Conservation (phyloP, 1,284 basidiomycete genomes). For the Puccinia triticina region DNA sequence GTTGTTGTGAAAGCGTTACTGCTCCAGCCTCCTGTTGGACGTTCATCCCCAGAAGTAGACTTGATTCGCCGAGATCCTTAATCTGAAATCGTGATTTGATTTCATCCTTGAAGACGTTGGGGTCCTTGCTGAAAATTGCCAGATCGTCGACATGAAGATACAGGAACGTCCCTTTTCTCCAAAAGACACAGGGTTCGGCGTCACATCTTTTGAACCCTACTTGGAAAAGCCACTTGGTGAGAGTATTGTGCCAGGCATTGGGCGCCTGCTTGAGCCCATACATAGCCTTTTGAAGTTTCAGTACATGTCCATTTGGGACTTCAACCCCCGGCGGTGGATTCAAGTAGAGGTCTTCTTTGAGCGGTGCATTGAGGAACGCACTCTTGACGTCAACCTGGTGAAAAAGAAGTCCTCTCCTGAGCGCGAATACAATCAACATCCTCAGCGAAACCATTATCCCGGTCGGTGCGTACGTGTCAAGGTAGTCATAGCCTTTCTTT, state of each 20-base stretch:
- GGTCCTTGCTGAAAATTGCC: background rate
- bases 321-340: background rate
- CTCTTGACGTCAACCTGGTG: background rate
- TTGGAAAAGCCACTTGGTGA: background rate
- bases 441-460: background rate
- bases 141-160: background rate
- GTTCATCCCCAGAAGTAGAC: slow-evolving; percentile 2
- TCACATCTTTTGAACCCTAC: background rate
- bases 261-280: background rate
- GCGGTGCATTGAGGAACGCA: background rate
- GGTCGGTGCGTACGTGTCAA: background rate
- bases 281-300: background rate
- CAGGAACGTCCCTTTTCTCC: background rate
- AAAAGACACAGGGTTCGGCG: background rate
- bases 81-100: background rate
- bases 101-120: background rate
- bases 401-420: background rate
- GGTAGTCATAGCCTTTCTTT: background rate
- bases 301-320: background rate
- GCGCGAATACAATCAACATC: background rate
- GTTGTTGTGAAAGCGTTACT: background rate
- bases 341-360: background rate
- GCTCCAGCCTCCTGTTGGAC: background rate
- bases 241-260: background rate
- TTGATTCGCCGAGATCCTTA: background rate